Conservation (phyloP, 2,329 filamentous ascomycete species). For the Calonectria multiphialidica region DNA sequence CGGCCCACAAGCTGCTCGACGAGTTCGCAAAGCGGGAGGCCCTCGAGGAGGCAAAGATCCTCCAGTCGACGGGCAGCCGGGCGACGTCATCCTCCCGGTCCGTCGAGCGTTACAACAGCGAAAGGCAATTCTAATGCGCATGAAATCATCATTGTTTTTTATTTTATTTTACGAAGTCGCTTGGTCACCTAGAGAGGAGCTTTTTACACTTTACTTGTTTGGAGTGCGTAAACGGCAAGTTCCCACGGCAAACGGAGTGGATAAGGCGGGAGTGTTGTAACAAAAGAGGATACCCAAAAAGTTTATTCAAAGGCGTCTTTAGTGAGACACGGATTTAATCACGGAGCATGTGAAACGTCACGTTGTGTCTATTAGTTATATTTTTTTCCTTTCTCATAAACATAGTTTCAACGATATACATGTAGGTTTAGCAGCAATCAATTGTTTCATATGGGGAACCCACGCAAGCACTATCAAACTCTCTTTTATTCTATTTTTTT, state of each 20-base stretch:
- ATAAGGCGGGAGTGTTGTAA: slow-evolving; percentile 1
- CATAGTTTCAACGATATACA: not conserved
- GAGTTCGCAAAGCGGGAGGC: slow-evolving; percentile 31
- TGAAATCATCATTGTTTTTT: too few relatives aligned
- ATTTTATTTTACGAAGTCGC: too few relatives aligned
- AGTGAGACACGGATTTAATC: slow-evolving; percentile 10
- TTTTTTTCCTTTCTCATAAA: not conserved
- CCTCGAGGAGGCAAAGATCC: slow-evolving; percentile 31
- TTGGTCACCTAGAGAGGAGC: not conserved
- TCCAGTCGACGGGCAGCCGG: not conserved
- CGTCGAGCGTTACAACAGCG: not conserved
- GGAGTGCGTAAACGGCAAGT: not conserved
- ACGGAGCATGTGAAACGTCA: slow-evolving; percentile 10
- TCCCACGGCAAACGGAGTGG: not conserved
- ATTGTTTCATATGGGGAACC: not conserved
- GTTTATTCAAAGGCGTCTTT: slow-evolving; percentile 13
- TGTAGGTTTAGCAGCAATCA: not conserved
- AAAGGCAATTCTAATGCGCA: not conserved
- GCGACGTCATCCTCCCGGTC: slow-evolving; percentile 3
- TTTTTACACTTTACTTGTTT: not conserved
- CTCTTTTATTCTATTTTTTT: too few relatives aligned
- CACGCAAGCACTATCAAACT: not conserved
- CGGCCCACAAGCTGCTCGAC: slow-evolving; percentile 29
- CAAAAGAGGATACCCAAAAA: slow-evolving; percentile 12
- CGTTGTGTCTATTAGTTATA: not conserved